phyloP scores from a whole-genome alignment of 148 eudicot species.

The Hydrangea macrophylla region DNA sequence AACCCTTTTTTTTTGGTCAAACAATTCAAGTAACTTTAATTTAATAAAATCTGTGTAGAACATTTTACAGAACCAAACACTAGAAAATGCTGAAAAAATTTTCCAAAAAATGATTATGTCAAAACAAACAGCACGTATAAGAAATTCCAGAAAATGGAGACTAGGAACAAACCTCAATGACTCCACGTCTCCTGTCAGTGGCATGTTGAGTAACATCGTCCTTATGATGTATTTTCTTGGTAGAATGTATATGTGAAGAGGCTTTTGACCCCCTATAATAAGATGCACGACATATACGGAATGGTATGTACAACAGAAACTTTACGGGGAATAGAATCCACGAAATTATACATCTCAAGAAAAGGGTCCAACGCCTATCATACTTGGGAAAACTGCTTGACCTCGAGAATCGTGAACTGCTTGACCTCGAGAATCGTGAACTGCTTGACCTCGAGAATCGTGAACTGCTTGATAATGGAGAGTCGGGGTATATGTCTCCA shows the following conservation, averaged over 20 bases:
- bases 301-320: slow-evolving; percentile 54
- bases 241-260: slow-evolving; percentile 21
- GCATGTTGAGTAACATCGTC: slow-evolving; percentile 75
- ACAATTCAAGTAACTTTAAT: too few species aligned
- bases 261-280: slow-evolving; percentile 31
- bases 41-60: too few species aligned
- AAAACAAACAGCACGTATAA: too few species aligned
- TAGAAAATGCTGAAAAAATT: too few species aligned
- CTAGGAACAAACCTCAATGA: slow-evolving; percentile 63
- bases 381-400: slow-evolving; percentile 48
- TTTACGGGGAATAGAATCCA: slow-evolving; percentile 67
- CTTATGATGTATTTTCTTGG: slow-evolving; percentile 33
- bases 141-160: neutral
- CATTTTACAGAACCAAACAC: too few species aligned
- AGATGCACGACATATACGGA: slow-evolving; percentile 42
- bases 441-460: slow-evolving; percentile 12
- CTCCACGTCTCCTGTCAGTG: slow-evolving; percentile 92
- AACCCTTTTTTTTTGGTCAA: too few species aligned
- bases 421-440: slow-evolving; percentile 45
- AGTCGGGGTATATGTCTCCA: slow-evolving; percentile 44
- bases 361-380: slow-evolving; percentile 46
- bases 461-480: slow-evolving; percentile 75
- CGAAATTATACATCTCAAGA: slow-evolving; percentile 43
- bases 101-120: too few species aligned
- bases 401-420: too few species aligned